Evolutionary conservation across 768 basidiomycete genomes (phyloP), one percentile per base, ranked within the genome.

Genomic region (Mycena haematopus): DNA sequence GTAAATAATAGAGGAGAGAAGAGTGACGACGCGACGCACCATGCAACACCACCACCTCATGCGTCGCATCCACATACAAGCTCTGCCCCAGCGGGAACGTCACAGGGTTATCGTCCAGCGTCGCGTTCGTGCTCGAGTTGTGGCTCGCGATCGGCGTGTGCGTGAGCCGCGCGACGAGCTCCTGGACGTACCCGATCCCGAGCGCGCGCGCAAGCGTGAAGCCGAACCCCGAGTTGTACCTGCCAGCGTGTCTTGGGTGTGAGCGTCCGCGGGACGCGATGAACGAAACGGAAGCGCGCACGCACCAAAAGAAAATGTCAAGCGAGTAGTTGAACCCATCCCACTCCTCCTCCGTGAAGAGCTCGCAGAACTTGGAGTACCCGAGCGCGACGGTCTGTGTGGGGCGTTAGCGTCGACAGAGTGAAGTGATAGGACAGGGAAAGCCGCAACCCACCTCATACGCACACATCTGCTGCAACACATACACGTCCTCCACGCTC

Each of bases 301-400:
- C n/a, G n/a, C n/a, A n/a, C 89, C 89, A 91, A 79, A 89, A 91
- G 66, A 69, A 74, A 13, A 90, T 73, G 68, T 92, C 90, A 64
- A 90, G 76, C 86, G 90, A 82, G 65, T 97, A 96, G 72, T 93
- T 85, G 73, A 95, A 96, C 0, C 93, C 93, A 71, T 92, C 89
- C 95, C 95, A 98, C 75, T 97, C 95, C 46, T 92, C 87, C 69
- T 90, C 83, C 0, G 93, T 94, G 75, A 98, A 98, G 3, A 97
- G 78, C 58, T 88, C 87, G 66, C 95, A 98, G 77, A 96, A 98
- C 65, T 88, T 89, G 17, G 93, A 95, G 71, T 93, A 96, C 10
- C 93, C 95, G 13, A 96, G 81, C 0, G 93, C 91, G 47, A 96
- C 96, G 19, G 96, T 95, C 40, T 38, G 38, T 6, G 38, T n/a